These are phyloP conservation scores for Borovskyia barvae DNA, from an alignment of 208 protist genomes.

Conservation along the genomic window DNA sequence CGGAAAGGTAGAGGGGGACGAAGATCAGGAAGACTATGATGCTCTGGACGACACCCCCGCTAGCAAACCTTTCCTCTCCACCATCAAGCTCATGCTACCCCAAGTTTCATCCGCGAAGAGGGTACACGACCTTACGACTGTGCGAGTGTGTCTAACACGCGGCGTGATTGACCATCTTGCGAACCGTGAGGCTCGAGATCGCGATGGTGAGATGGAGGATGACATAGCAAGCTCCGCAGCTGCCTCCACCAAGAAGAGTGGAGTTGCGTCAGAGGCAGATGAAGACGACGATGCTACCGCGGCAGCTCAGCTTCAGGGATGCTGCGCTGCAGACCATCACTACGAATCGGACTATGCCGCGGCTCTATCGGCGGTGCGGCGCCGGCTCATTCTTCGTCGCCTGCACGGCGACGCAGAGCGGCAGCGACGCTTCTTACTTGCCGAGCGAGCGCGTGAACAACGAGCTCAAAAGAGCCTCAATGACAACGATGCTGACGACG, in stretches of 20 bases:
- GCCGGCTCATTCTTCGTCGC: constrained; percentile 28
- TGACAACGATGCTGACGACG: constrained; percentile 10
- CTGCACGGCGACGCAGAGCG: constrained; percentile 16
- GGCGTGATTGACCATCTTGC: constrained; percentile 6
- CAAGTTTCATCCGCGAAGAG: background rate
- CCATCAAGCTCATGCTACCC: constrained; percentile 12
- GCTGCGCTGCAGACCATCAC: constrained; percentile 10
- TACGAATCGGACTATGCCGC: constrained; percentile 29
- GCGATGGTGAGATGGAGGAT: background rate
- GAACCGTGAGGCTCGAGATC: background rate
- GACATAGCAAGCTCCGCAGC: background rate
- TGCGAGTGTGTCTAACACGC: constrained; percentile 24
- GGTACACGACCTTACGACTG: constrained; percentile 5
- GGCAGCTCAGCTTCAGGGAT: constrained; percentile 9
- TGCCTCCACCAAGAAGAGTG: background rate
- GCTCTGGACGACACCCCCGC: constrained; percentile 2
- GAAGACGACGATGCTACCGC: background rate
- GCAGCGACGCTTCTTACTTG: constrained; percentile 12
- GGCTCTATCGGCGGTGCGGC: constrained; percentile 9
- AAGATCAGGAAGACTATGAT: constrained; percentile 15
- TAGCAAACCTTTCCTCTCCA: constrained; percentile 19
- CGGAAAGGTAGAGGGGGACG: constrained; percentile 17
- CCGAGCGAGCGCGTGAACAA: constrained; percentile 7
- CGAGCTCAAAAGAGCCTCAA: background rate
- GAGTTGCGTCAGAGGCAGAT: background rate